A percentile compares a stretch with the other conserved stretches of the same genome.
Evolutionary conservation across 169 alveolate species (phyloP).

Genomic region (Plasmodium berghei): DNA sequence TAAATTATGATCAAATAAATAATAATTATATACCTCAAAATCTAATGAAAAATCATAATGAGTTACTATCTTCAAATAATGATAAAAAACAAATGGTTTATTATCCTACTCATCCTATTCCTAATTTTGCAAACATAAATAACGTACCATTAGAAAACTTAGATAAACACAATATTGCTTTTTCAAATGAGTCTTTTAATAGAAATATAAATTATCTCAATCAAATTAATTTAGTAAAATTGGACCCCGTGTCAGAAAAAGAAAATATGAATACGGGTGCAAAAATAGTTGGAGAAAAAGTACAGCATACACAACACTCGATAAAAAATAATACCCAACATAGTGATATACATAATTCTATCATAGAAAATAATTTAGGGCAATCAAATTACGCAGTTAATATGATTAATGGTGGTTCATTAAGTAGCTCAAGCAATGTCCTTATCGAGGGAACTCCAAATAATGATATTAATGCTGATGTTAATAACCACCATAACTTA

Average conservation of each 20-base stretch:
- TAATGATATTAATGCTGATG: conserved; percentile 1
- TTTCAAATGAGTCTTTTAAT: conserved; percentile 29
- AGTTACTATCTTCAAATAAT: not conserved
- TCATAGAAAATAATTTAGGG: conserved; percentile 12
- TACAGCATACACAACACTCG: conserved; percentile 11
- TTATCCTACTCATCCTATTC: conserved; percentile 17
- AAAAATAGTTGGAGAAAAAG: conserved; percentile 29
- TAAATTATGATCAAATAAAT: conserved; percentile 17
- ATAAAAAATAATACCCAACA: conserved; percentile 6
- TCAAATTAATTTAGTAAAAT: not conserved
- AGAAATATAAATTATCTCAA: conserved; percentile 18
- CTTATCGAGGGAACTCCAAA: not conserved
- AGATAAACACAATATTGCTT: conserved; percentile 5
- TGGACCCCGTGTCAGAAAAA: conserved; percentile 17
- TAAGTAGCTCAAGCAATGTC: not conserved
- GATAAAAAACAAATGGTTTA: conserved; percentile 6
- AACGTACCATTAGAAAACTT: conserved; percentile 15
- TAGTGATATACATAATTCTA: conserved; percentile 18
- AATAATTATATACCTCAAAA: conserved; percentile 33
- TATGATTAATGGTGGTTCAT: not conserved
- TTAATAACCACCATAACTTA: not conserved
- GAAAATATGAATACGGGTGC: conserved; percentile 3
- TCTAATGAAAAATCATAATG: conserved; percentile 28
- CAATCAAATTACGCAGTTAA: conserved; percentile 15
- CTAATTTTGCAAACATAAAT: conserved; percentile 31